Conservation (phyloP, 495 filamentous ascomycete species). For the Aspergillus mulundensis region DNA sequence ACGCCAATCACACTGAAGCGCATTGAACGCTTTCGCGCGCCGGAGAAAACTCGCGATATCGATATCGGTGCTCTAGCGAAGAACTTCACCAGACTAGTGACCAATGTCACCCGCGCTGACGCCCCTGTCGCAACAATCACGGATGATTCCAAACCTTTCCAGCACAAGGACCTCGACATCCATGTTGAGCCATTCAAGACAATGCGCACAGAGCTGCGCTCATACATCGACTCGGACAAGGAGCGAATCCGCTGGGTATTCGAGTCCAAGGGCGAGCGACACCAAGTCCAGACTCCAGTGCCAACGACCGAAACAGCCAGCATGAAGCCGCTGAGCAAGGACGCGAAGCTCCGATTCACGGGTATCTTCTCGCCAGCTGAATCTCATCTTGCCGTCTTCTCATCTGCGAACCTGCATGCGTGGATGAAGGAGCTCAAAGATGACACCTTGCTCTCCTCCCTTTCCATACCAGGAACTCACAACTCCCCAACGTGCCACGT, state of each 20-base stretch:
- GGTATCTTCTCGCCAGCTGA: conserved; percentile 64
- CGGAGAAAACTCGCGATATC: conserved; percentile 39
- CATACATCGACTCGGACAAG: conserved; percentile 41
- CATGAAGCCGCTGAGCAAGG: conserved; percentile 50
- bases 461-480: conserved; percentile 94
- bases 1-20: conserved; percentile 66
- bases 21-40: conserved; percentile 66
- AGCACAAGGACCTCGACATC: conserved; percentile 51
- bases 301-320: conserved; percentile 50
- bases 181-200: conserved; percentile 56
- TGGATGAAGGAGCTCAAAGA: conserved; percentile 80
- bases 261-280: conserved; percentile 54
- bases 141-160: conserved; percentile 52
- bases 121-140: conserved; percentile 40
- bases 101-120: conserved; percentile 39
- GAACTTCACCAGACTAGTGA: conserved; percentile 50
- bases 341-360: conserved; percentile 62
- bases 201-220: conserved; percentile 50
- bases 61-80: conserved; percentile 40
- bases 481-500: conserved; percentile 81
- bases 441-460: conserved; percentile 65
- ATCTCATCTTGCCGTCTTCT: conserved; percentile 72
- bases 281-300: conserved; percentile 59
- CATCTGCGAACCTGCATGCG: conserved; percentile 59
- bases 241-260: conserved; percentile 62